phyloP scores from a whole-genome alignment of 495 filamentous ascomycete genomes.

The Aspergillus cavernicola region DNA sequence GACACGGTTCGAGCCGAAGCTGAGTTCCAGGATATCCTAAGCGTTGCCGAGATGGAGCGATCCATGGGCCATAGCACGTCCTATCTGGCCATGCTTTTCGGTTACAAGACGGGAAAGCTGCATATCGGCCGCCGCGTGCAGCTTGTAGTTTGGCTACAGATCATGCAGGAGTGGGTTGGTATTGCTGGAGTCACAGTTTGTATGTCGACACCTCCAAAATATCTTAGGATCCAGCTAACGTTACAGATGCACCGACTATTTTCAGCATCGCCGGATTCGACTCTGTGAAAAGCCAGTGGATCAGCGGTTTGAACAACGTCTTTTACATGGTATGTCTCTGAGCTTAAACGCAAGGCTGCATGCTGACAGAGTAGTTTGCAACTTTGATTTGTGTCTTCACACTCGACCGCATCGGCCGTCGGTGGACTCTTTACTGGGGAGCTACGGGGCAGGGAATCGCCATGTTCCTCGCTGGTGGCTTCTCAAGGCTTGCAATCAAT shows the following conservation, averaged over 20 bases:
- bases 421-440: conserved; percentile 68
- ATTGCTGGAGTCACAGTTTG: conserved; percentile 70
- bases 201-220: conserved; percentile 22
- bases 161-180: conserved; percentile 71
- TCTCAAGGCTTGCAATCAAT: conserved; percentile 50
- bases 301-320: conserved; percentile 65
- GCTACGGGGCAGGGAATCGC: conserved; percentile 59
- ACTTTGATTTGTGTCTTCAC: conserved; percentile 66
- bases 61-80: conserved; percentile 47
- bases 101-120: conserved; percentile 57
- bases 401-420: conserved; percentile 63
- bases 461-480: conserved; percentile 56
- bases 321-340: conserved; percentile 48
- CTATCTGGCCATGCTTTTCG: conserved; percentile 62
- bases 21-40: conserved; percentile 62
- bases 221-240: conserved; percentile 1
- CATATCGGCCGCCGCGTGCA: conserved; percentile 65
- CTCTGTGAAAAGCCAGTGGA: conserved; percentile 60
- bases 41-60: conserved; percentile 54
- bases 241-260: conserved; percentile 54
- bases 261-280: conserved; percentile 64
- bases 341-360: not conserved
- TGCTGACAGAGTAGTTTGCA: conserved; percentile 37
- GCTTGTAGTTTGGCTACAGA: conserved; percentile 68
- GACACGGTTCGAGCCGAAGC: conserved; percentile 51